Evolutionary conservation across 1,284 basidiomycete genomes (phyloP).

Genomic region (Thecaphora frezii): DNA sequence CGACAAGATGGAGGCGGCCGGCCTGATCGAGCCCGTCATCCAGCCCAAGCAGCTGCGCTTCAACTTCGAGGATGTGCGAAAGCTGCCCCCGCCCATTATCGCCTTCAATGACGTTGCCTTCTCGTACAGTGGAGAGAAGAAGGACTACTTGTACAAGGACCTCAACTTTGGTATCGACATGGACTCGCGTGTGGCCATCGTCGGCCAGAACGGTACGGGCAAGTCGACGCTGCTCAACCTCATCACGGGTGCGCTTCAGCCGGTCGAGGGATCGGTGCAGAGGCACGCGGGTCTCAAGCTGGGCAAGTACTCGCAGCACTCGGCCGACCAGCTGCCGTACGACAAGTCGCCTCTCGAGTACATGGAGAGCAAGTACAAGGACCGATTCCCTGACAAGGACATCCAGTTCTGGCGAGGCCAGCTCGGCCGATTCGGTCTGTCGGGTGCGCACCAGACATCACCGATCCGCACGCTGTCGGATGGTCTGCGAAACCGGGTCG

Average conservation of each 20-base stretch:
- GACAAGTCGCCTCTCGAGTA: conserved; percentile 90
- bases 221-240: conserved; percentile 96
- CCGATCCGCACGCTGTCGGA: conserved; percentile 91
- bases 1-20: conserved; percentile 99
- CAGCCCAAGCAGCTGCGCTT: conserved; percentile 74
- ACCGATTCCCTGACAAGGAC: conserved; percentile 93
- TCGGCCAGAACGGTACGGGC: conserved; percentile 96
- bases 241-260: conserved; percentile 81
- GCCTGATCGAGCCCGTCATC: conserved; percentile 87
- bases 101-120: conserved; percentile 94
- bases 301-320: conserved; percentile 91
- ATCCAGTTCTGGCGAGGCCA: conserved; percentile 88
- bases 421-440: conserved; percentile 92
- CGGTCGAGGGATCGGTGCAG: conserved; percentile 79
- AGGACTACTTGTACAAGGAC: conserved; percentile 84
- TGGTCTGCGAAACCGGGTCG: conserved; percentile 88
- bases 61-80: conserved; percentile 93
- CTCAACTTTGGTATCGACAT: conserved; percentile 83
- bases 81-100: conserved; percentile 93
- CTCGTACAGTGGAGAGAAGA: conserved; percentile 80
- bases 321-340: conserved; percentile 96
- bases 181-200: conserved; percentile 93
- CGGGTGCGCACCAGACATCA: conserved; percentile 87
- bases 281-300: conserved; percentile 89
- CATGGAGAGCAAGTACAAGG: conserved; percentile 67